These are phyloP conservation scores for Sabuloglossum arenarium DNA, from an alignment of 495 filamentous ascomycete species.

Conservation along the genomic window DNA sequence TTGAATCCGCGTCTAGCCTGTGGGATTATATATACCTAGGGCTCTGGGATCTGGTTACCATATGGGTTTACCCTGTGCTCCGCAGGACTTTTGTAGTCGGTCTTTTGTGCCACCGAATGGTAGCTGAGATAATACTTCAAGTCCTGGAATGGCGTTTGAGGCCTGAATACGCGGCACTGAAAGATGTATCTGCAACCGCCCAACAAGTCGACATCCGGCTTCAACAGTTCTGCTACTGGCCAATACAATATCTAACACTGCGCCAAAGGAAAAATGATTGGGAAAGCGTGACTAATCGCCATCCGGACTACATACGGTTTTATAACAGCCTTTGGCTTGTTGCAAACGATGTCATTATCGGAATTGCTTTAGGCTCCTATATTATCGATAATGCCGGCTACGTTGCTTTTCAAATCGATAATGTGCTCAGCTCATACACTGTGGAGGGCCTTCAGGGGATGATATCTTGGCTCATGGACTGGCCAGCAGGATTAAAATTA, in stretches of 20 bases:
- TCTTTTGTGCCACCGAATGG: slow-evolving; percentile 59
- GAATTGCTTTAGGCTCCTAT: slow-evolving; percentile 86
- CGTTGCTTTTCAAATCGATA: slow-evolving; percentile 67
- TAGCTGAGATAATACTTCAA: slow-evolving; percentile 59
- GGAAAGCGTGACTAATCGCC: slow-evolving; percentile 86
- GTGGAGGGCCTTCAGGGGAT: slow-evolving; percentile 75
- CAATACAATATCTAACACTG: slow-evolving; percentile 82
- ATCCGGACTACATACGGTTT: slow-evolving; percentile 97
- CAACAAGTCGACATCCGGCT: slow-evolving; percentile 95
- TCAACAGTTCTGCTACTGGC: slow-evolving; percentile 98
- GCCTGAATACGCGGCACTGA: slow-evolving; percentile 65
- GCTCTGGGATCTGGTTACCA: slow-evolving; percentile 46
- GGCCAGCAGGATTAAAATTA: slow-evolving; percentile 93
- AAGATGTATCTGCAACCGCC: slow-evolving; percentile 92
- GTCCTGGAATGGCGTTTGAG: slow-evolving; percentile 75
- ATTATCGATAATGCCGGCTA: slow-evolving; percentile 85
- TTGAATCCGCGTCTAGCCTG: slow-evolving; percentile 74
- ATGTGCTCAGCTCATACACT: slow-evolving; percentile 59
- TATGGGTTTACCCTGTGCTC: slow-evolving; percentile 62
- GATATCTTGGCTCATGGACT: slow-evolving; percentile 90
- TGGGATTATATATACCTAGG: slow-evolving; percentile 52
- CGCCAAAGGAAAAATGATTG: slow-evolving; percentile 77
- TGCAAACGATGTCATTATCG: slow-evolving; percentile 96
- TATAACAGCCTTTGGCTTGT: slow-evolving; percentile 99
- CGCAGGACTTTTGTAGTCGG: slow-evolving; percentile 51